Percentiles rank a stretch among this genome's conserved stretches.
Conservation (phyloP, 495 filamentous ascomycete genomes). For the Neurospora sp. region DNA sequence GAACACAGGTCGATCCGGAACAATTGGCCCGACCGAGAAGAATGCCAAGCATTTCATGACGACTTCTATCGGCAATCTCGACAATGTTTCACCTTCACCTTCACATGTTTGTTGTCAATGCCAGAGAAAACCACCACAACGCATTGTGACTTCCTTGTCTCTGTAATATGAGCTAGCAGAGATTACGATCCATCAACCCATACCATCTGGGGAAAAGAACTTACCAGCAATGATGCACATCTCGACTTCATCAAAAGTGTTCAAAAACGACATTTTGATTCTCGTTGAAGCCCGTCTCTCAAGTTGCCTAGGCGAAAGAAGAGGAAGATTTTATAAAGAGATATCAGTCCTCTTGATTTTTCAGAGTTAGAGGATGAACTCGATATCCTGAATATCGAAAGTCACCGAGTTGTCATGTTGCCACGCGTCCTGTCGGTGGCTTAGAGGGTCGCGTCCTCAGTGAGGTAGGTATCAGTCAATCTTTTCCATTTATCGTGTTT, state of each 20-base stretch:
- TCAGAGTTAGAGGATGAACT: neutral
- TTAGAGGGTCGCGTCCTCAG: neutral
- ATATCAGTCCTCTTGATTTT: neutral
- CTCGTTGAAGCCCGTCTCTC: neutral
- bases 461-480: neutral
- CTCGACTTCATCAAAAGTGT: too few relatives aligned
- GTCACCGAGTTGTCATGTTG: neutral
- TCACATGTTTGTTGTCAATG: neutral
- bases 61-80: neutral
- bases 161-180: neutral
- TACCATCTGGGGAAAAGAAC: neutral
- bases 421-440: neutral
- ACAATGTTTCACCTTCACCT: neutral
- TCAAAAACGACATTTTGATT: too few relatives aligned
- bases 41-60: neutral
- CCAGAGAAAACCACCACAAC: neutral
- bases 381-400: neutral
- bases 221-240: too few relatives aligned
- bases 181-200: neutral
- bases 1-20: neutral
- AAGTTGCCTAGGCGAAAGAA: too few relatives aligned
- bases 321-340: too few relatives aligned
- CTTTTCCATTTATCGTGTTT: neutral
- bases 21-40: neutral
- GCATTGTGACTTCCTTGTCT: neutral